These are phyloP conservation scores for Fraxinus baroniana DNA, from an alignment of 305 asterid genomes.

Conservation along the genomic window DNA sequence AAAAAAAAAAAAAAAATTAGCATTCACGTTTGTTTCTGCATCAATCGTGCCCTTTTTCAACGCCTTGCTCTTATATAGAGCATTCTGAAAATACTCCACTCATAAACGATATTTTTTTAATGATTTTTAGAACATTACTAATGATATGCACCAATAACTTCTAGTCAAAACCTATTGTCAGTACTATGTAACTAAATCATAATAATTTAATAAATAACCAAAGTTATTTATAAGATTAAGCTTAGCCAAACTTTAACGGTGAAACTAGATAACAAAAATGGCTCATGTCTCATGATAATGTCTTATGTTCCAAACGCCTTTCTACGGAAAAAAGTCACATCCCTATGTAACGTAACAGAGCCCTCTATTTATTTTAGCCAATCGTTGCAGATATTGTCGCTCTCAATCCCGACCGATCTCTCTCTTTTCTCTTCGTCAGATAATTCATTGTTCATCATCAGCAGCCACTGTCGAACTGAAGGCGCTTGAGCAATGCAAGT, in stretches of 20 bases:
- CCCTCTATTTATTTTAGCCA: not conserved
- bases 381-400: not conserved
- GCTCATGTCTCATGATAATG: not conserved
- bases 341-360: not conserved
- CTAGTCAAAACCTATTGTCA: not conserved
- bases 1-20: no score
- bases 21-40: no score
- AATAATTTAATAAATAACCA: not conserved
- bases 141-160: not conserved
- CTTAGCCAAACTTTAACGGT: not conserved
- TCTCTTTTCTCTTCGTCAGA: not conserved
- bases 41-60: not conserved
- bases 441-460: not conserved
- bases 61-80: not conserved
- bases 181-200: not conserved
- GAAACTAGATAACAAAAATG: not conserved
- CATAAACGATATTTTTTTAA: not conserved
- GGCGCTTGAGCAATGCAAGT: conserved; percentile 27
- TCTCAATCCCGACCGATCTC: not conserved
- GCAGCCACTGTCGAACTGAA: conserved; percentile 12
- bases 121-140: no score
- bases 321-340: not conserved
- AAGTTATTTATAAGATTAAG: not conserved
- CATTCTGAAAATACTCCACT: not conserved
- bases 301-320: not conserved